phyloP scores from a whole-genome alignment of 176 grass and related monocot species.

The Musa schizocarpa region DNA sequence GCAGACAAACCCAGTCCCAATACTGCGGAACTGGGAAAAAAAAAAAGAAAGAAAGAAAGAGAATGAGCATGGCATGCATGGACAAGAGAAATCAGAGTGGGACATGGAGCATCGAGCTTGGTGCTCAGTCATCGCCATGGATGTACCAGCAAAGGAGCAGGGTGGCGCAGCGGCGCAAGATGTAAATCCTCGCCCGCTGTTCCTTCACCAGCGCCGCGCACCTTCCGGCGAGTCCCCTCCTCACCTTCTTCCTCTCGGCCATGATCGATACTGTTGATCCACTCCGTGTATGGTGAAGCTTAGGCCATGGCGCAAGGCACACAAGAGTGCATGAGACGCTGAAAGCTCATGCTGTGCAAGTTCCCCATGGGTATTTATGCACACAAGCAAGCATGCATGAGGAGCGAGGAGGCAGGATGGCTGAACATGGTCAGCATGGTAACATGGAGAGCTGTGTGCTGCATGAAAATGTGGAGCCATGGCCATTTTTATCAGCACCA shows the following conservation, averaged over 20 bases:
- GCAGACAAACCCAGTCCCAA: too few species aligned
- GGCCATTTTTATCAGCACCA: too few species aligned
- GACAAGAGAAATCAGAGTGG: too few species aligned
- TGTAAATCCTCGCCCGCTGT: slow-evolving; percentile 6
- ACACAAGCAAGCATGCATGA: not conserved
- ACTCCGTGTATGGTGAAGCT: not conserved
- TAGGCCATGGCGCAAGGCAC: not conserved
- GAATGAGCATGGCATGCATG: too few species aligned
- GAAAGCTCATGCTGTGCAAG: not conserved
- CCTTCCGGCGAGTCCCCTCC: not conserved
- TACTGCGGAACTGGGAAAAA: too few species aligned
- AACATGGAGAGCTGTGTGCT: not conserved
- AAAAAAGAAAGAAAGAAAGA: too few species aligned
- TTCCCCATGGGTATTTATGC: not conserved
- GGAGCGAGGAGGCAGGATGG: not conserved
- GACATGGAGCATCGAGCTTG: too few species aligned
- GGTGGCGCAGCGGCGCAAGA: slow-evolving; percentile 12
- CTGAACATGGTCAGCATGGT: not conserved
- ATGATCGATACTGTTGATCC: too few species aligned
- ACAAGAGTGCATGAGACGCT: not conserved
- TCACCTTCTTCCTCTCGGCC: not conserved
- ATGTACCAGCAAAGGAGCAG: slow-evolving; percentile 12
- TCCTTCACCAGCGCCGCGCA: slow-evolving; percentile 8
- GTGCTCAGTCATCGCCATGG: slow-evolving; percentile 4
- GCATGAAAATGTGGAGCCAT: too few species aligned